Conservation (phyloP, 2,329 filamentous ascomycete species). For the Rhexocercosporidium sp. region DNA sequence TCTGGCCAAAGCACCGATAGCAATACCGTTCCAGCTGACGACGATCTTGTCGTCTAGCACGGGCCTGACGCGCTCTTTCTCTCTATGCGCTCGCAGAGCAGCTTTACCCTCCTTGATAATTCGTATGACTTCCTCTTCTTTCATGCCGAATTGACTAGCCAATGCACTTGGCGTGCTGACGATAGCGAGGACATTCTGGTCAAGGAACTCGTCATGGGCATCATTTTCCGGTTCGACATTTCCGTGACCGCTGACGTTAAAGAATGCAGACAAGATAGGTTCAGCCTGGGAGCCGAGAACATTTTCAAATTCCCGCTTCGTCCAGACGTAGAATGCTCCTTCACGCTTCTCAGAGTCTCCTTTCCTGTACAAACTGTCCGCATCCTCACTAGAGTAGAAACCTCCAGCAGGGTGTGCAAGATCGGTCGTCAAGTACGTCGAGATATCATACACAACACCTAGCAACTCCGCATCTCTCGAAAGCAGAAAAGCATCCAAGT, state of each 20-base stretch:
- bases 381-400: slow-evolving; percentile 88
- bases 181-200: slow-evolving; percentile 86
- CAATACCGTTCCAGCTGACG: slow-evolving; percentile 86
- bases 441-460: slow-evolving; percentile 79
- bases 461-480: slow-evolving; percentile 69
- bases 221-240: slow-evolving; percentile 86
- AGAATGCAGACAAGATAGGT: slow-evolving; percentile 80
- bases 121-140: slow-evolving; percentile 69
- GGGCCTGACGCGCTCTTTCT: slow-evolving; percentile 76
- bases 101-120: slow-evolving; percentile 70
- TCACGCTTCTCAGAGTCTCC: slow-evolving; percentile 83
- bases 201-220: slow-evolving; percentile 90
- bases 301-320: slow-evolving; percentile 80
- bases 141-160: slow-evolving; percentile 75
- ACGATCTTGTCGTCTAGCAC: slow-evolving; percentile 88
- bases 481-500: slow-evolving; percentile 80
- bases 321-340: slow-evolving; percentile 96
- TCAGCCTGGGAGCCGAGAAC: slow-evolving; percentile 72
- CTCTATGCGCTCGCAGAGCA: slow-evolving; percentile 73
- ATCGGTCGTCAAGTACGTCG: slow-evolving; percentile 82
- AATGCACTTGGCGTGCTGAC: slow-evolving; percentile 71
- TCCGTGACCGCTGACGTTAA: slow-evolving; percentile 81
- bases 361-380: slow-evolving; percentile 78
- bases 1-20: slow-evolving; percentile 81
- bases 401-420: slow-evolving; percentile 73